Conservation (phyloP, 805 yeast species). For the Starmerella stellata region DNA sequence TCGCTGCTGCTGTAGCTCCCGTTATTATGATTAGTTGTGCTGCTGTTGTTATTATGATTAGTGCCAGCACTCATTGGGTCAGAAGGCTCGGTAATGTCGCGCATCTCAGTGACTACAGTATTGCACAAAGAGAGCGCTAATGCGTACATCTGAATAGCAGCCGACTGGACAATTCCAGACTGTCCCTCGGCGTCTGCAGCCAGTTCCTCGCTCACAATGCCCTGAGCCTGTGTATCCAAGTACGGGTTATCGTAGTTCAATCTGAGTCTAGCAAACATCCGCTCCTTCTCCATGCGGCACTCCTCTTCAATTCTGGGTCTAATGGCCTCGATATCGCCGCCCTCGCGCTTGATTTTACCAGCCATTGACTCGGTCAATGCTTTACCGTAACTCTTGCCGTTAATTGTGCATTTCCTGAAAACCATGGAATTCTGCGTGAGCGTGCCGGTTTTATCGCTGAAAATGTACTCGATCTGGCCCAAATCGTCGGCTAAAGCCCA, state of each 20-base stretch:
- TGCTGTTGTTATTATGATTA: neutral
- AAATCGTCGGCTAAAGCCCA: conserved; percentile 74
- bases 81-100: neutral
- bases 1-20: neutral
- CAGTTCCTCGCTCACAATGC: conserved; percentile 37
- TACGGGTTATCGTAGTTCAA: conserved; percentile 29
- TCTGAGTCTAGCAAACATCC: conserved; percentile 33
- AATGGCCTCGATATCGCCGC: conserved; percentile 35
- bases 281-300: conserved; percentile 28
- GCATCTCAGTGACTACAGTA: conserved; percentile 45
- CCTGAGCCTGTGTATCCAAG: conserved; percentile 23
- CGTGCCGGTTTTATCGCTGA: conserved; percentile 73
- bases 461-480: conserved; percentile 67
- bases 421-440: conserved; percentile 72
- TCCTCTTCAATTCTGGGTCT: conserved; percentile 26
- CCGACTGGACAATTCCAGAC: conserved; percentile 28
- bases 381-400: conserved; percentile 47
- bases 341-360: conserved; percentile 44
- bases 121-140: conserved; percentile 54
- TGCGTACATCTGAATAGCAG: conserved; percentile 41
- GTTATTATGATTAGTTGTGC: neutral
- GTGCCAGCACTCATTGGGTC: no score
- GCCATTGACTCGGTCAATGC: conserved; percentile 67
- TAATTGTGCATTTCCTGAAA: conserved; percentile 56
- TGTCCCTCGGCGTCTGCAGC: conserved; percentile 34